These are phyloP conservation scores for Ophidiomyces ophidiicola DNA, from an alignment of 2,329 filamentous ascomycete species.

Conservation along the genomic window DNA sequence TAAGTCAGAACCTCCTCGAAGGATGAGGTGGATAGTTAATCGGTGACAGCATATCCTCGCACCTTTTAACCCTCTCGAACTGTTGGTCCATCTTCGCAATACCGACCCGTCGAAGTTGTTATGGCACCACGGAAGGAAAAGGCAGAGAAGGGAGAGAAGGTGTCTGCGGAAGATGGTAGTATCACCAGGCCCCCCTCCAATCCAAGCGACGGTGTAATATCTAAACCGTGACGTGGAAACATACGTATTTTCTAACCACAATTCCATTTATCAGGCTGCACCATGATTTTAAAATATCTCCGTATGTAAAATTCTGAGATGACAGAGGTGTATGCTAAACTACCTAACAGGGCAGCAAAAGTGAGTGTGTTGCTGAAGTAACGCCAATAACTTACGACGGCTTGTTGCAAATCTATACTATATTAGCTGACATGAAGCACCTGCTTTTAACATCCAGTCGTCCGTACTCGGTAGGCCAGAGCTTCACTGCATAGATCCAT, in stretches of 20 bases:
- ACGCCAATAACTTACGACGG: neutral
- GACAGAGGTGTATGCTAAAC: neutral
- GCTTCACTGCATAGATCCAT: neutral
- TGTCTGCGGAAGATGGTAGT: slow-evolving; percentile 22
- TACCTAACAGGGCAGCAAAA: slow-evolving; percentile 37
- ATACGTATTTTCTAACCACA: neutral
- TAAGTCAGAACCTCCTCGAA: too few species aligned
- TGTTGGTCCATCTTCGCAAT: neutral
- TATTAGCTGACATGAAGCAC: too few species aligned
- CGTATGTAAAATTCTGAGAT: slow-evolving; percentile 27
- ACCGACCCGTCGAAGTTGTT: slow-evolving; percentile 2
- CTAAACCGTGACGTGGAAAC: too few species aligned
- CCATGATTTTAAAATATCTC: slow-evolving; percentile 41
- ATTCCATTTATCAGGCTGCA: slow-evolving; percentile 22
- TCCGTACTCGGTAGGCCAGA: slow-evolving; percentile 40
- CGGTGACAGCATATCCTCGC: too few species aligned
- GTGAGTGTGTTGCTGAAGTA: slow-evolving; percentile 26
- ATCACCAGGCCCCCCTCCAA: neutral
- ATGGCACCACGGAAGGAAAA: slow-evolving; percentile 34
- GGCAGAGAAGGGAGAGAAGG: slow-evolving; percentile 20
- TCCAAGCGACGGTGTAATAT: too few species aligned
- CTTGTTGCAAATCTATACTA: too few species aligned
- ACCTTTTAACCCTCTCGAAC: neutral
- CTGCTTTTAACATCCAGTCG: slow-evolving; percentile 32
- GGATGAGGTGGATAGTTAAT: too few species aligned